Conservation (phyloP, 139 green algal species). For the Chlorella sp. region DNA sequence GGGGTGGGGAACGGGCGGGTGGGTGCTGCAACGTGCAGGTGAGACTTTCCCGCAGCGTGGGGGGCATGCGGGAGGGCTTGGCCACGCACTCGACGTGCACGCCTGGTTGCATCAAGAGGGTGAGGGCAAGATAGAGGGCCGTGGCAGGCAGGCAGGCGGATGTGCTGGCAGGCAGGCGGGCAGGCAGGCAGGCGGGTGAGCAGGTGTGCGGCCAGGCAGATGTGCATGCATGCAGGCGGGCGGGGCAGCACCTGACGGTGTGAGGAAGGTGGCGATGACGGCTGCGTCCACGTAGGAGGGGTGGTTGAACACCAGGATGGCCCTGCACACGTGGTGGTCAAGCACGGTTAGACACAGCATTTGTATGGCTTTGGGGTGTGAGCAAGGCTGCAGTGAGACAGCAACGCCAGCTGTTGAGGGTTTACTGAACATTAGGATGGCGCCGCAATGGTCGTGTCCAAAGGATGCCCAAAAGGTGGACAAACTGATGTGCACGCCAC, state of each 20-base stretch:
- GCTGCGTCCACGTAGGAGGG: constrained; percentile 54
- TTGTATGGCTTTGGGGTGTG: neutral
- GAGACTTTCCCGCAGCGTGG: neutral
- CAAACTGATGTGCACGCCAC: no score
- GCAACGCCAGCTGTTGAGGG: neutral
- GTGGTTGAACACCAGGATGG: constrained; percentile 60
- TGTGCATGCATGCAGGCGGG: no score
- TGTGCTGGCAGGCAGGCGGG: neutral
- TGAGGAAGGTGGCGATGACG: constrained; percentile 41
- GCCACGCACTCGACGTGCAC: no score
- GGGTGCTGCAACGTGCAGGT: no score
- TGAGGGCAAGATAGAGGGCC: neutral
- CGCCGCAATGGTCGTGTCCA: no score
- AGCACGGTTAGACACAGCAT: no score
- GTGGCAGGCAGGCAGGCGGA: neutral
- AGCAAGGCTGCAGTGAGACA: neutral
- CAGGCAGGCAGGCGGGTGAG: neutral
- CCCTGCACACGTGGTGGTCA: neutral
- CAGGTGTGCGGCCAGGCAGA: no score
- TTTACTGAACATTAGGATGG: no score
- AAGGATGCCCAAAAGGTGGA: no score
- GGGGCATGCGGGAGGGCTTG: neutral
- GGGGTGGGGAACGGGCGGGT: neutral
- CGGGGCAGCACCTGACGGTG: constrained; percentile 18
- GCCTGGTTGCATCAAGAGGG: no score